These are phyloP conservation scores for Sugiyamaella qingdaonensis DNA, from an alignment of 805 yeast genomes.

Conservation along the genomic window DNA sequence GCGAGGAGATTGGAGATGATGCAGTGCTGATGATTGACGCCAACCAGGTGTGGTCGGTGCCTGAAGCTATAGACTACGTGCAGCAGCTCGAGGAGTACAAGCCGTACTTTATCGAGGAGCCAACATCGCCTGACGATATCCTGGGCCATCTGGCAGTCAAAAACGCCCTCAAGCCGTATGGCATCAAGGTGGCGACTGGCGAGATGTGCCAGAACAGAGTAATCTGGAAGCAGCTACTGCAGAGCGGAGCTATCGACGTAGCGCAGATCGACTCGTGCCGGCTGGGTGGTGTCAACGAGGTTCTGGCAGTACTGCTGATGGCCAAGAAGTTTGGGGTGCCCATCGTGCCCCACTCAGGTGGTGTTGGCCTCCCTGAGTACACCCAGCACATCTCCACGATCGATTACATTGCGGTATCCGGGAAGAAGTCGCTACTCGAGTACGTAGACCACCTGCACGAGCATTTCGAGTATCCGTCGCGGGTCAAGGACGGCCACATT, in stretches of 20 bases:
- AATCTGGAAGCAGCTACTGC: constrained; percentile 33
- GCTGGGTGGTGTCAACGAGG: constrained; percentile 36
- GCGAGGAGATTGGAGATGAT: constrained; percentile 39
- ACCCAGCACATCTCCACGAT: constrained; percentile 36
- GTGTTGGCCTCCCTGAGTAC: constrained; percentile 36
- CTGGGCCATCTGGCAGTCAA: constrained; percentile 32
- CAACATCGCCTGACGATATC: constrained; percentile 36
- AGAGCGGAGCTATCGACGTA: constrained; percentile 30
- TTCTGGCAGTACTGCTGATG: constrained; percentile 32
- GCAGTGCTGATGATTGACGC: constrained; percentile 35
- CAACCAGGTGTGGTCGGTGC: constrained; percentile 37
- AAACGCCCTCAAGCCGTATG: constrained; percentile 31
- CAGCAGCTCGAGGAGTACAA: constrained; percentile 29
- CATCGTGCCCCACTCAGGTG: constrained; percentile 37
- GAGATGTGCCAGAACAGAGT: constrained; percentile 36
- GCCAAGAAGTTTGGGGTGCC: constrained; percentile 35
- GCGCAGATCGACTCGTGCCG: constrained; percentile 35
- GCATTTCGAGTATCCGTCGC: constrained; percentile 29
- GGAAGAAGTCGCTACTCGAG: constrained; percentile 32
- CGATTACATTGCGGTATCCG: constrained; percentile 31
- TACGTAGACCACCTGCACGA: constrained; percentile 34
- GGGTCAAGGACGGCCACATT: constrained; percentile 29
- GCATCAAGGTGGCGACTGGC: constrained; percentile 36
- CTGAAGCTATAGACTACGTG: constrained; percentile 34
- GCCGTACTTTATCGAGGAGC: constrained; percentile 37